Conservation (phyloP, 2,329 filamentous ascomycete genomes). For the Fusarium sp. region DNA sequence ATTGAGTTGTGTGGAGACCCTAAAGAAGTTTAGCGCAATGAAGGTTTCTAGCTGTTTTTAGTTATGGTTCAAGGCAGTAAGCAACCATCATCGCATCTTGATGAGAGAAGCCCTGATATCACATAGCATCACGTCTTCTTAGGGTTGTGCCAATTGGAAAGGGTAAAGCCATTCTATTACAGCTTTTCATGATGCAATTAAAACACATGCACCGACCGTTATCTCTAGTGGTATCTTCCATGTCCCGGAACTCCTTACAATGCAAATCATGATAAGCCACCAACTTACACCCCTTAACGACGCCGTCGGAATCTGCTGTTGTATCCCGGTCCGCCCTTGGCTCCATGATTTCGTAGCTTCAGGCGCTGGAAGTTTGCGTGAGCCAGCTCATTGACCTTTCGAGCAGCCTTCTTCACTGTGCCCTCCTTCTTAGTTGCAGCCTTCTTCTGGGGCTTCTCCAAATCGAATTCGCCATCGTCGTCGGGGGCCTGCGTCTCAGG, state of each 20-base stretch:
- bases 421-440: constrained; percentile 53
- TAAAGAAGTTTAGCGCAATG: background rate
- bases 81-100: background rate
- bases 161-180: background rate
- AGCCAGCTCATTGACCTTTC: constrained; percentile 73
- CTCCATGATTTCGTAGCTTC: constrained; percentile 71
- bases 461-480: constrained; percentile 36
- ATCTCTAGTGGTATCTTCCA: constrained; percentile 31
- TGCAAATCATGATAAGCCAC: constrained; percentile 25
- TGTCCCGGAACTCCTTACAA: constrained; percentile 22
- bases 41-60: background rate
- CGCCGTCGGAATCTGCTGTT: constrained; percentile 70
- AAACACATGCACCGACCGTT: constrained; percentile 5
- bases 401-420: constrained; percentile 62
- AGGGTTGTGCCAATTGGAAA: background rate
- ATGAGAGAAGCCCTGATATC: background rate
- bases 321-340: constrained; percentile 70
- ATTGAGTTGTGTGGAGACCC: background rate
- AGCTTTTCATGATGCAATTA: background rate
- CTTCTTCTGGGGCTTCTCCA: constrained; percentile 34
- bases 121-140: background rate
- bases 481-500: constrained; percentile 44
- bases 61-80: background rate
- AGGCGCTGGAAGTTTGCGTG: constrained; percentile 75
- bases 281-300: constrained; percentile 36